Evolutionary conservation across 352 stramenopile species (phyloP).

Genomic region (Pythium myriotylum): DNA sequence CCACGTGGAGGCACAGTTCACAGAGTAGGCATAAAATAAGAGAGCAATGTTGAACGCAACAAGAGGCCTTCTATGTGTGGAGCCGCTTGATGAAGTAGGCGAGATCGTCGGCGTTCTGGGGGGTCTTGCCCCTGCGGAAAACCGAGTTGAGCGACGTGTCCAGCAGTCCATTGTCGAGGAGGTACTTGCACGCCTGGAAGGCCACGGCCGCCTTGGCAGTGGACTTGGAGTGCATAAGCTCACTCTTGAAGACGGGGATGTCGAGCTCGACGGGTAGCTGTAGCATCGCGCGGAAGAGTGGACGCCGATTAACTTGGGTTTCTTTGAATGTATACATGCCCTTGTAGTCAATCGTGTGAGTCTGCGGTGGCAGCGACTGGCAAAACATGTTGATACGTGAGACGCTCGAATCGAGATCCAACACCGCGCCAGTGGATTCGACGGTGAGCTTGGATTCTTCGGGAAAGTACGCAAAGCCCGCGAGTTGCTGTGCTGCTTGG

Average conservation of each 20-base stretch:
- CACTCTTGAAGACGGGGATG: slow-evolving; percentile 45
- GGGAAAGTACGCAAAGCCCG: slow-evolving; percentile 29
- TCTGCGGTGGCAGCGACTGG: slow-evolving; percentile 57
- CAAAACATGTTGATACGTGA: slow-evolving; percentile 78
- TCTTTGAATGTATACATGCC: slow-evolving; percentile 53
- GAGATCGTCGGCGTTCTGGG: slow-evolving; percentile 35
- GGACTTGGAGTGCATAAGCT: slow-evolving; percentile 55
- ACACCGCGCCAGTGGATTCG: slow-evolving; percentile 54
- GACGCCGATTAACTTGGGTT: slow-evolving; percentile 13
- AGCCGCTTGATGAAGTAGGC: slow-evolving; percentile 35
- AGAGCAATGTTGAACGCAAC: too few relatives aligned
- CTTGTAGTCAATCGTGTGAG: slow-evolving; percentile 62
- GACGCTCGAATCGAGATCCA: slow-evolving; percentile 80
- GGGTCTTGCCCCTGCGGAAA: slow-evolving; percentile 60
- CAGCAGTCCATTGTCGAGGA: slow-evolving; percentile 52
- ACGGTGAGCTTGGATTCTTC: slow-evolving; percentile 44
- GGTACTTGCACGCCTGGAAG: slow-evolving; percentile 58
- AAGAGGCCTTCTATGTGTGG: not conserved
- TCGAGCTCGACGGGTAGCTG: slow-evolving; percentile 59
- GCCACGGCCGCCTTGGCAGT: slow-evolving; percentile 58
- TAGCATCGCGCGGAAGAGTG: slow-evolving; percentile 55
- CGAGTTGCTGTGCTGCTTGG: slow-evolving; percentile 39
- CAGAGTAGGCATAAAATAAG: too few relatives aligned
- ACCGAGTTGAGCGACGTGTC: slow-evolving; percentile 77
- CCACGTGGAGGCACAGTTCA: too few relatives aligned